phyloP scores from a whole-genome alignment of 352 stramenopile species.

The Phytophthora pisi region DNA sequence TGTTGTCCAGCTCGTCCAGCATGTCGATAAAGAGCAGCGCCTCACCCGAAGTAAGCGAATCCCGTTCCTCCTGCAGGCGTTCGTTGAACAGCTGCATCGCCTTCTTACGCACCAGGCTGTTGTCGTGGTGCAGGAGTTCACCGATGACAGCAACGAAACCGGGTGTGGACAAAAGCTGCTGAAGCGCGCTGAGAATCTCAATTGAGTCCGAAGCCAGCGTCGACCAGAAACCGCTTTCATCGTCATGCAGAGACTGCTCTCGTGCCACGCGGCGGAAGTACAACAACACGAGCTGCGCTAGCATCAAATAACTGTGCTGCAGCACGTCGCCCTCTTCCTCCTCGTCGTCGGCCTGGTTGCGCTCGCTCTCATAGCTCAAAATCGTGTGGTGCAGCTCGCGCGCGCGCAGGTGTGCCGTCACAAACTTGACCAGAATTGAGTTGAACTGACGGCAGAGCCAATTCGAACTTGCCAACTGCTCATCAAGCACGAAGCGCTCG shows the following conservation, averaged over 20 bases:
- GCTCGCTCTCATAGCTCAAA: conserved; percentile 53
- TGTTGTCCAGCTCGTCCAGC: conserved; percentile 78
- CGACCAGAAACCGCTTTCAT: conserved; percentile 61
- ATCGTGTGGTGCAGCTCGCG: conserved; percentile 81
- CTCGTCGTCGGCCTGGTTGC: conserved; percentile 41
- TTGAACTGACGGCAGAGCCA: conserved; percentile 63
- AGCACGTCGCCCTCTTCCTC: conserved; percentile 49
- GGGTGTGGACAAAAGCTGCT: conserved; percentile 85
- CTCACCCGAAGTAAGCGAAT: conserved; percentile 66
- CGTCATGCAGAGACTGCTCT: conserved; percentile 66
- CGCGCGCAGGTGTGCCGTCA: conserved; percentile 66
- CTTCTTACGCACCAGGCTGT: conserved; percentile 86
- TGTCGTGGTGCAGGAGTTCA: conserved; percentile 86
- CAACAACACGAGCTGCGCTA: conserved; percentile 78
- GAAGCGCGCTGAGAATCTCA: conserved; percentile 76
- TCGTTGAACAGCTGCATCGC: conserved; percentile 91
- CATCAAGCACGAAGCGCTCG: conserved; percentile 55
- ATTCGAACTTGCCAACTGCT: conserved; percentile 40
- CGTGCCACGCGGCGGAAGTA: conserved; percentile 83
- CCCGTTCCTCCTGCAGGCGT: conserved; percentile 72
- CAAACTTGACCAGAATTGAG: conserved; percentile 67
- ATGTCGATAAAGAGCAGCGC: conserved; percentile 88
- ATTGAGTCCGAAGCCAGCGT: conserved; percentile 60
- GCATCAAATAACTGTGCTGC: conserved; percentile 80
- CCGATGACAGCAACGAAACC: conserved; percentile 87